Evolutionary conservation across 2,329 filamentous ascomycete genomes (phyloP).

Genomic region (Paecilomyces fulvus): DNA sequence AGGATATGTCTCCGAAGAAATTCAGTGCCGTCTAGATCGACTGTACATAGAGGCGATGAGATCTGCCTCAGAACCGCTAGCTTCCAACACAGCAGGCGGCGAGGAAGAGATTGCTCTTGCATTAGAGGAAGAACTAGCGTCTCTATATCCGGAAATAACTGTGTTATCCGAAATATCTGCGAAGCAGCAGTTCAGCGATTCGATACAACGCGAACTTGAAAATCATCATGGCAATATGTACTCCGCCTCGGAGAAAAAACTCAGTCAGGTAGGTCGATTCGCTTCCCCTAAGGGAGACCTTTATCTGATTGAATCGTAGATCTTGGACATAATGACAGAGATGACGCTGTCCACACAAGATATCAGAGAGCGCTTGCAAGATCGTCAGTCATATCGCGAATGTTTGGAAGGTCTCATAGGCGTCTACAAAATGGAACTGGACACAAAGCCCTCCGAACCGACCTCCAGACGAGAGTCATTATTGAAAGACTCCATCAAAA

Average conservation of each 20-base stretch:
- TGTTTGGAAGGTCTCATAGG: conserved; percentile 22
- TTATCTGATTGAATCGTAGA: conserved; percentile 15
- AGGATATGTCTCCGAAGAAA: conserved; percentile 26
- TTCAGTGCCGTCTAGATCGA: conserved; percentile 31
- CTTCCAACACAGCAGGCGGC: not conserved
- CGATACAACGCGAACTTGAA: conserved; percentile 28
- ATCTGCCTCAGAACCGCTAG: not conserved
- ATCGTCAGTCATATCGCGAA: conserved; percentile 27
- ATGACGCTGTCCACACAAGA: conserved; percentile 25
- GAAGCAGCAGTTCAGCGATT: conserved; percentile 33
- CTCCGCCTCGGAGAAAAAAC: conserved; percentile 21
- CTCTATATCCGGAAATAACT: conserved; percentile 32
- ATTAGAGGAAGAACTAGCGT: conserved; percentile 29
- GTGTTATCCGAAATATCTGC: conserved; percentile 35
- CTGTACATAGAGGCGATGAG: conserved; percentile 27
- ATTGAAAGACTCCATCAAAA: conserved; percentile 18
- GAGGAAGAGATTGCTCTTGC: conserved; percentile 13
- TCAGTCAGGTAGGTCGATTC: conserved; percentile 23
- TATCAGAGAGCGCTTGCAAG: conserved; percentile 19
- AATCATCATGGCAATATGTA: conserved; percentile 21
- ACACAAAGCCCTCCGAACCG: conserved; percentile 12
- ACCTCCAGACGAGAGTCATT: conserved; percentile 18
- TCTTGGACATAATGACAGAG: conserved; percentile 23
- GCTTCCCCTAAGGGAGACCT: not conserved
- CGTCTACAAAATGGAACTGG: conserved; percentile 23